Evolutionary conservation across 148 eudicot species (phyloP).

Genomic region (Arctostaphylos glauca): DNA sequence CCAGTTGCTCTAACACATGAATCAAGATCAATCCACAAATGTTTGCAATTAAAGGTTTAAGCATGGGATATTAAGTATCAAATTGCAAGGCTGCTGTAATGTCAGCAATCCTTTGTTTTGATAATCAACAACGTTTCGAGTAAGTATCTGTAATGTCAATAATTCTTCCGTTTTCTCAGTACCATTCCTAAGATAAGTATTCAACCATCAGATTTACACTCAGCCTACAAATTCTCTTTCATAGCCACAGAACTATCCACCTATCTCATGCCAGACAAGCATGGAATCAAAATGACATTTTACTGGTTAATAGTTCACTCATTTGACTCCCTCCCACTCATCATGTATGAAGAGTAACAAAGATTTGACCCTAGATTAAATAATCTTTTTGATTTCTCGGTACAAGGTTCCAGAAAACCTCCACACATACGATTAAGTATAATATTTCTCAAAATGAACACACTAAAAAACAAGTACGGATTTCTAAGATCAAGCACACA

Average conservation of each 20-base stretch:
- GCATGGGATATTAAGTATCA: constrained; percentile 6
- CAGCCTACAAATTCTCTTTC: neutral
- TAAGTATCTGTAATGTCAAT: neutral
- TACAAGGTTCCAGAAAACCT: neutral
- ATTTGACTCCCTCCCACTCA: neutral
- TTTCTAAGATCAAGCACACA: neutral
- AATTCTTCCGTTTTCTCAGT: neutral
- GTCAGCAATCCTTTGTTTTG: neutral
- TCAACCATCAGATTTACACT: neutral
- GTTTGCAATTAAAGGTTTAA: neutral
- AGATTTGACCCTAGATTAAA: neutral
- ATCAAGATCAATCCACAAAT: constrained; percentile 16
- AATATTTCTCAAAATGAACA: neutral
- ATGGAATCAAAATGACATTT: neutral
- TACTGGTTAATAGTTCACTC: neutral
- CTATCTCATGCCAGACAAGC: neutral
- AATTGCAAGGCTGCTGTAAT: neutral
- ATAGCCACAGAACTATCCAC: neutral
- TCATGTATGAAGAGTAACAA: neutral
- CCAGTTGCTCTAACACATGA: constrained; percentile 52
- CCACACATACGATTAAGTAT: neutral
- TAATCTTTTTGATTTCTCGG: neutral
- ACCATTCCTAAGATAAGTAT: neutral
- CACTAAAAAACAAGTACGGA: neutral
- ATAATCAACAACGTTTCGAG: no score